A percentile compares a stretch with the other conserved stretches of the same genome.
Evolutionary conservation across 345 rosid species (phyloP).

Genomic region (Mercurialis annua): DNA sequence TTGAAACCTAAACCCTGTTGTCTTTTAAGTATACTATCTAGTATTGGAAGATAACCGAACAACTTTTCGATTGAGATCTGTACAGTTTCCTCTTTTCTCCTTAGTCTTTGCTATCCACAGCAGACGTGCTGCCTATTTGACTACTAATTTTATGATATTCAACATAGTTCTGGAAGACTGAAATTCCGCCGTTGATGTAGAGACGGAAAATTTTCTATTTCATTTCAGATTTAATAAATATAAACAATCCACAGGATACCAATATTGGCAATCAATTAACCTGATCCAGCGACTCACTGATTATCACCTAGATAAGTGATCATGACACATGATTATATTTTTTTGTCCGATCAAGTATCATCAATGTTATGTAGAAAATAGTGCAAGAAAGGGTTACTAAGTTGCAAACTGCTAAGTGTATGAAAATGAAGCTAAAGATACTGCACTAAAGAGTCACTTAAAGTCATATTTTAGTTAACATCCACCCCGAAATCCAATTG

Average conservation of each 20-base stretch:
- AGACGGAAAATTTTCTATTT: background rate
- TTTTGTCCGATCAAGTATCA: background rate
- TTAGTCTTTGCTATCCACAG: background rate
- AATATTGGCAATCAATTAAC: background rate
- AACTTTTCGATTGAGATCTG: background rate
- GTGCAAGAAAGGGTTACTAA: too few species aligned
- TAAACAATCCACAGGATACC: background rate
- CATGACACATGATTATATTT: background rate
- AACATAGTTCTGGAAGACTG: background rate
- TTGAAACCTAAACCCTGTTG: background rate
- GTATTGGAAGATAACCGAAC: background rate
- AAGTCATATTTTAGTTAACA: background rate
- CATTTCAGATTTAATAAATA: background rate
- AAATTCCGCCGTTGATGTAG: too few species aligned
- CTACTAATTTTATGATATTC: background rate
- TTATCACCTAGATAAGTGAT: background rate
- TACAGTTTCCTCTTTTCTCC: background rate
- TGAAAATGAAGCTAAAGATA: background rate
- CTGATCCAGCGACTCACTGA: background rate
- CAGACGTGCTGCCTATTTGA: background rate
- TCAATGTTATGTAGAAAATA: too few species aligned
- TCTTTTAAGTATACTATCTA: background rate
- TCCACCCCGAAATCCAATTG: too few species aligned
- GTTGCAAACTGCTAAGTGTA: background rate
- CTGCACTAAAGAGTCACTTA: conserved; percentile 4